phyloP scores from a whole-genome alignment of 306 rosid genomes.

The Vigna nakashimae region DNA sequence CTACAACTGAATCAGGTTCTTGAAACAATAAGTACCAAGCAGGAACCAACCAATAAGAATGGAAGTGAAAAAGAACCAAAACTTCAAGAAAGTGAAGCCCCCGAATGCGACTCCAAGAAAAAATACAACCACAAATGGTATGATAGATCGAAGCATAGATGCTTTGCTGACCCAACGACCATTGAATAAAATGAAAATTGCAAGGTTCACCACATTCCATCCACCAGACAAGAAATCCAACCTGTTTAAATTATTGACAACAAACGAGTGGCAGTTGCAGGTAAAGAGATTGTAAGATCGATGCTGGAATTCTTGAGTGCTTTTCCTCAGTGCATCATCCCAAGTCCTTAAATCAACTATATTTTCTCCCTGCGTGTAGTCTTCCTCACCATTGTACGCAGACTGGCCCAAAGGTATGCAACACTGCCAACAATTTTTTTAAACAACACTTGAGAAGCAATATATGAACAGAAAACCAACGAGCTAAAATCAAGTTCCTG shows the following conservation, averaged over 20 bases:
- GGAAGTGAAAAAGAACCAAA: conserved; percentile 60
- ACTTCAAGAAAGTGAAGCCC: conserved; percentile 74
- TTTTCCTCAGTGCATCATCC: conserved; percentile 80
- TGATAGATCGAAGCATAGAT: conserved; percentile 62
- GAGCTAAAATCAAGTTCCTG: conserved; percentile 31
- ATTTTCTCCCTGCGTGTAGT: conserved; percentile 51
- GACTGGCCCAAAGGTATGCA: conserved; percentile 49
- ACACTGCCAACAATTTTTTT: conserved; percentile 61
- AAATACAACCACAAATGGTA: conserved; percentile 72
- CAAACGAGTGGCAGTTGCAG: conserved; percentile 96
- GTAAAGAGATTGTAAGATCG: conserved; percentile 82
- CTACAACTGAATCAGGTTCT: conserved; percentile 81
- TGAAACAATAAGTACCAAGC: conserved; percentile 84
- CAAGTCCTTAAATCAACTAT: conserved; percentile 65
- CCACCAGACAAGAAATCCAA: conserved; percentile 70
- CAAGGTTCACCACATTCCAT: conserved; percentile 99
- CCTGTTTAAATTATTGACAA: conserved; percentile 88
- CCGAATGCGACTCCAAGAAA: conserved; percentile 71
- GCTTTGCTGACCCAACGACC: conserved; percentile 86
- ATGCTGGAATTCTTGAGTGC: conserved; percentile 92
- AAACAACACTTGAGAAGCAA: conserved; percentile 44
- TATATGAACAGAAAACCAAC: conserved; percentile 29
- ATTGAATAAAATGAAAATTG: conserved; percentile 73
- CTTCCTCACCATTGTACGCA: conserved; percentile 51
- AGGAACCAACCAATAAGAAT: conserved; percentile 90